Evolutionary conservation across 106 monocot genomes (phyloP).

Genomic region (Xerophyta viscosa): DNA sequence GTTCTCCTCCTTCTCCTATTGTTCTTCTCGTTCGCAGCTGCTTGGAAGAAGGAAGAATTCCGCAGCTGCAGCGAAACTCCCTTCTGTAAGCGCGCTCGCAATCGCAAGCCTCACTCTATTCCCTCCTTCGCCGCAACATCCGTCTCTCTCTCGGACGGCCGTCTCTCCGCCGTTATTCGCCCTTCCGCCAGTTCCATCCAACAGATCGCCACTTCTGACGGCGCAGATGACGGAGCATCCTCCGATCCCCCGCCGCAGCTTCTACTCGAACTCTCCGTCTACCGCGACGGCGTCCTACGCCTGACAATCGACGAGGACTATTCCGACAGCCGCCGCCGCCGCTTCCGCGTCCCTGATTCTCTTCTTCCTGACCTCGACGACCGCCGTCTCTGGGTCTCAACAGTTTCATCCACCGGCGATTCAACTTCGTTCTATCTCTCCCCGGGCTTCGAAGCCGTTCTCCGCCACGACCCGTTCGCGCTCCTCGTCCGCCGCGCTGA

Average conservation of each 20-base stretch:
- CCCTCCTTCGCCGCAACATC: constrained; percentile 38
- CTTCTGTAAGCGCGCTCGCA: constrained; percentile 89
- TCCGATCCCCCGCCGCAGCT: constrained; percentile 22
- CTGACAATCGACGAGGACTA: constrained; percentile 80
- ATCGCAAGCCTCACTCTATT: constrained; percentile 59
- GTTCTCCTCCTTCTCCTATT: constrained; percentile 19
- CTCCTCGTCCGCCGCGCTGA: constrained; percentile 44
- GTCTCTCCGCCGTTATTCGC: constrained; percentile 43
- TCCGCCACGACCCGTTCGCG: constrained; percentile 80
- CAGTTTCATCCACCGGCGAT: constrained; percentile 18
- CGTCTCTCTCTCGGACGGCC: constrained; percentile 54
- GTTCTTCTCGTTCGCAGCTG: constrained; percentile 15
- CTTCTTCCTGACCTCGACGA: constrained; percentile 69
- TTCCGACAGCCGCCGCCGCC: constrained; percentile 23
- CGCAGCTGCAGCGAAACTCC: constrained; percentile 89
- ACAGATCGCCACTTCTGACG: constrained; percentile 9
- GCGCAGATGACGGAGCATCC: not conserved
- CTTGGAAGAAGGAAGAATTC: constrained; percentile 99
- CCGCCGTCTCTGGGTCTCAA: constrained; percentile 51
- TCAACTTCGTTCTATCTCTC: constrained; percentile 44
- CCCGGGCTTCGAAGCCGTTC: constrained; percentile 50
- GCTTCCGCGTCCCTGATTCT: constrained; percentile 87
- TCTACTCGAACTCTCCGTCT: constrained; percentile 65
- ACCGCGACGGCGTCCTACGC: constrained; percentile 62
- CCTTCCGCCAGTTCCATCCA: constrained; percentile 5